Evolutionary conservation across 495 filamentous ascomycete genomes (phyloP), one percentile per base, ranked within the genome.

Genomic region (Trichoderma orchidacearum): DNA sequence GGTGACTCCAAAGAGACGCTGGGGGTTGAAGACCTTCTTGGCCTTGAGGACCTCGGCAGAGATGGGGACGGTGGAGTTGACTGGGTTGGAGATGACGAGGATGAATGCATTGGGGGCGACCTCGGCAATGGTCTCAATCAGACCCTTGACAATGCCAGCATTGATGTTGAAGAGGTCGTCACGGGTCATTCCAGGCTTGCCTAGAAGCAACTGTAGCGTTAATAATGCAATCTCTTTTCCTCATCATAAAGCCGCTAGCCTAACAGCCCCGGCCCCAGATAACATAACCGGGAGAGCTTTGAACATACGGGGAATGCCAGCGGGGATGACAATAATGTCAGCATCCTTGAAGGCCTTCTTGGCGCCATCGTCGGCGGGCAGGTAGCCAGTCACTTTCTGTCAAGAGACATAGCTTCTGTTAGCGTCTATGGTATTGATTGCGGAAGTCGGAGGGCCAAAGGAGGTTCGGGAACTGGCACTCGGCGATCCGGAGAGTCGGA

Each of bases 161-260:
- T 96, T 96, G 76, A 94, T 89, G 74, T 93, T 95, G 86, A 98
- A 98, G 56, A 98, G 89, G 64, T 96, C 91, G 66, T 98, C 94
- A 77, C 93, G 90, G 70, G 86, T 96, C 93, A 98, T 98, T 66
- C 94, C 94, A 58, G 93, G 93, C 79, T 97, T 97, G 73, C 92
- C 92, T 96, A 61, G 56, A 11, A 21, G 25, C 52, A 54, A 59
- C 56, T 61, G 58, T 53, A 57, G 45, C 31, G 51, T 58, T 52
- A 28, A 56, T 28, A 50, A n/a, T n/a, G 15, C 51, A 17, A 6
- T 31, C 21, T 11, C 15, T 4, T 3, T 15, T 54, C 29, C 36
- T n/a, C n/a, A n/a, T n/a, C n/a, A n/a, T n/a, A n/a, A n/a, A n/a
- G n/a, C n/a, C n/a, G n/a, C n/a, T n/a, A 17, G 41, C 41, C n/a